A percentile compares a stretch with the other conserved stretches of the same genome.
phyloP scores from a whole-genome alignment of 805 yeast species.

The Candida krabiensis region DNA sequence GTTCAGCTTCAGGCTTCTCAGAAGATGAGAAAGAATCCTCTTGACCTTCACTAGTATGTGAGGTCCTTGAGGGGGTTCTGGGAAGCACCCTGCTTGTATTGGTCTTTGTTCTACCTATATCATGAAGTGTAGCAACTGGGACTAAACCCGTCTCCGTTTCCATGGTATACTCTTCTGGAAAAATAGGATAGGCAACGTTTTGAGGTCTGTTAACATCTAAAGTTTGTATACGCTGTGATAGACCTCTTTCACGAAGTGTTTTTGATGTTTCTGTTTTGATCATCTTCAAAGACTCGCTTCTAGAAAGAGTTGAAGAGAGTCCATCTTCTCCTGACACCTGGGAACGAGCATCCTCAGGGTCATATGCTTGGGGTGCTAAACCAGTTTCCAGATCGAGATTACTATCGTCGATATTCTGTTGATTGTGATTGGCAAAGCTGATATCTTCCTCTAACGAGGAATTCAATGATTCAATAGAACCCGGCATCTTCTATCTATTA shows the following conservation, averaged over 20 bases:
- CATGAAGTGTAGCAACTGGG: conserved; percentile 69
- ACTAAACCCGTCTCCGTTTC: conserved; percentile 90
- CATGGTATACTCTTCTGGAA: conserved; percentile 89
- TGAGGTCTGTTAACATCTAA: conserved; percentile 59
- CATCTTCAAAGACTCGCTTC: conserved; percentile 38
- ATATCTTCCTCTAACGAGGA: conserved; percentile 20
- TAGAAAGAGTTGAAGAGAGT: conserved; percentile 29
- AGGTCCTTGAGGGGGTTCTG: conserved; percentile 20
- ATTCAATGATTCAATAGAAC: conserved; percentile 17
- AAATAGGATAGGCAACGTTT: conserved; percentile 60
- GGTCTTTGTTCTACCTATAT: conserved; percentile 54
- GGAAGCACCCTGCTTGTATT: conserved; percentile 18
- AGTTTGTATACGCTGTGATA: conserved; percentile 51
- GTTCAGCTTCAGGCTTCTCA: conserved; percentile 25
- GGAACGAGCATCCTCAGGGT: conserved; percentile 49
- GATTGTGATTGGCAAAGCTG: conserved; percentile 2
- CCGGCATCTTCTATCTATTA: conserved; percentile 9
- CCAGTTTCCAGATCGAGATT: conserved; percentile 18
- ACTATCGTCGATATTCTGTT: conserved; percentile 1
- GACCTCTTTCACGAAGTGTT: conserved; percentile 63
- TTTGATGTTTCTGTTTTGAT: conserved; percentile 71
- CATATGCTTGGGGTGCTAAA: conserved; percentile 38
- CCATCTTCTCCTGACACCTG: conserved; percentile 35
- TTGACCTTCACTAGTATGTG: conserved; percentile 16
- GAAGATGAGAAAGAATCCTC: conserved; percentile 32